Percentiles rank a stretch among this genome's conserved stretches.
These are phyloP conservation scores for Fraxinus baroniana DNA, from an alignment of 305 asterid species.

Conservation along the genomic window DNA sequence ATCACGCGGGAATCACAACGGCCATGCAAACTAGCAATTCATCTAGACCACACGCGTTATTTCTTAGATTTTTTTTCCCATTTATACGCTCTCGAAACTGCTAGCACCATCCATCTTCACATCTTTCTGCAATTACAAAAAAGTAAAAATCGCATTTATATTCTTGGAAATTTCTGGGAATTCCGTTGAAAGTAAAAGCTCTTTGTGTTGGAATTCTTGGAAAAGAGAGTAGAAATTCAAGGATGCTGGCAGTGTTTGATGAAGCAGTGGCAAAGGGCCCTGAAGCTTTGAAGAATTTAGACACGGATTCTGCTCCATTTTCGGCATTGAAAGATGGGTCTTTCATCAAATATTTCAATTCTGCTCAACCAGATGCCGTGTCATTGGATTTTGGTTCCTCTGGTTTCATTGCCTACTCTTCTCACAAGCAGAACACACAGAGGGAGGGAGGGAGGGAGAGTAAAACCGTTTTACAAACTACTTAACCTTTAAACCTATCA, in stretches of 20 bases:
- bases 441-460: no score
- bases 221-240: not conserved
- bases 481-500: not conserved
- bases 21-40: not conserved
- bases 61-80: not conserved
- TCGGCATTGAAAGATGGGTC: not conserved
- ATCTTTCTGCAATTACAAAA: not conserved
- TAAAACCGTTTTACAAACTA: not conserved
- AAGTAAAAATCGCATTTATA: not conserved
- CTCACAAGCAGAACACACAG: not conserved
- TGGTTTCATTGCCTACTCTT: not conserved
- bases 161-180: not conserved
- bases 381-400: not conserved
- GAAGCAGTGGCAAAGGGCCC: constrained; percentile 2
- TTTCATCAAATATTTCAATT: constrained; percentile 1
- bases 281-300: not conserved
- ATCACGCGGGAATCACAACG: constrained; percentile 1
- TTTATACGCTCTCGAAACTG: not conserved
- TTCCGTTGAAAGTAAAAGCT: not conserved
- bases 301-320: not conserved
- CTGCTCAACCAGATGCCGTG: not conserved
- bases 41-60: not conserved
- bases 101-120: not conserved
- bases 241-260: constrained; percentile 17
- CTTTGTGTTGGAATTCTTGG: not conserved